phyloP scores from a whole-genome alignment of 2,329 filamentous ascomycete species.

The Calonectria honghensis region DNA sequence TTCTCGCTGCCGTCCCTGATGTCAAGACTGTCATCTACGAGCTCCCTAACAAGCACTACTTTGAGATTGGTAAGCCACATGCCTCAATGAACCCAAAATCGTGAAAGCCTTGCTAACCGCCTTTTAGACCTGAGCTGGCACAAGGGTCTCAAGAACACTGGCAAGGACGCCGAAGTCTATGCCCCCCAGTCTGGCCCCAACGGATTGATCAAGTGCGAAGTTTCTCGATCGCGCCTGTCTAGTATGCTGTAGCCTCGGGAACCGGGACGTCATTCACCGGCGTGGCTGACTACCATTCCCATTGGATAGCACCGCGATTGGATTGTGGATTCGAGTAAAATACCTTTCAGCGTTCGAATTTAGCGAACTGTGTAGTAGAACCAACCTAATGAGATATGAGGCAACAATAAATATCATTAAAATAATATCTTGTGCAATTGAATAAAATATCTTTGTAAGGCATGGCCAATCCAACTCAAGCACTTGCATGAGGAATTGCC shows the following conservation, averaged over 20 bases:
- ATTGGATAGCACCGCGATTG: slow-evolving; percentile 39
- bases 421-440: slow-evolving; percentile 36
- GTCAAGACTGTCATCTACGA: slow-evolving; percentile 86
- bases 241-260: too few relatives aligned
- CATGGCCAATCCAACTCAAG: background rate
- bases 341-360: slow-evolving; percentile 36
- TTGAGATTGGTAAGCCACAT: slow-evolving; percentile 85
- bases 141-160: slow-evolving; percentile 95
- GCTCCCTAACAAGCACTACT: slow-evolving; percentile 99
- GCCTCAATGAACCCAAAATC: slow-evolving; percentile 2
- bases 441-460: background rate
- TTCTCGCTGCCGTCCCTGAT: slow-evolving; percentile 84
- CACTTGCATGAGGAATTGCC: background rate
- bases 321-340: slow-evolving; percentile 34
- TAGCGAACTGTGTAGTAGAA: slow-evolving; percentile 32
- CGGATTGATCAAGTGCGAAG: slow-evolving; percentile 95
- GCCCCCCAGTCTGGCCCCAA: slow-evolving; percentile 95
- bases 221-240: slow-evolving; percentile 71
- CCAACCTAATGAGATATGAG: slow-evolving; percentile 47
- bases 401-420: slow-evolving; percentile 43
- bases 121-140: slow-evolving; percentile 92
- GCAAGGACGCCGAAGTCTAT: slow-evolving; percentile 95
- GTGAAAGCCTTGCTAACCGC: slow-evolving; percentile 43
- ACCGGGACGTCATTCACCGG: too few relatives aligned
- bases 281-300: slow-evolving; percentile 34